A percentile compares a stretch with the other conserved stretches of the same genome.
phyloP scores from a whole-genome alignment of 1,284 basidiomycete species.

The Bjerkandera adusta region DNA sequence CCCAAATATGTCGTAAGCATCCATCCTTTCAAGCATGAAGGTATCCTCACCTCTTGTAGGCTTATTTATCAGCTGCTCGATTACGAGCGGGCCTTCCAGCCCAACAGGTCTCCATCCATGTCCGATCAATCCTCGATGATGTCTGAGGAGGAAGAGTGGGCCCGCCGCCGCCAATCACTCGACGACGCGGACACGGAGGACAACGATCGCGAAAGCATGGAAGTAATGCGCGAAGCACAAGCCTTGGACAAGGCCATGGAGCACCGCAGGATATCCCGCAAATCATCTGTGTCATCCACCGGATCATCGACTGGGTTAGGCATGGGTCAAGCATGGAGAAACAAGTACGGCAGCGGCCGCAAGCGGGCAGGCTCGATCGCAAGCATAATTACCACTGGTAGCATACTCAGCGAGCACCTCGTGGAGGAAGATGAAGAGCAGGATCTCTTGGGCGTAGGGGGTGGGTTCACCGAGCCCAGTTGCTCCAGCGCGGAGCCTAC shows the following conservation, averaged over 20 bases:
- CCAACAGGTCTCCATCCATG: conserved; percentile 45
- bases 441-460: conserved; percentile 64
- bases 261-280: conserved; percentile 70
- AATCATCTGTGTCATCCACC: conserved; percentile 63
- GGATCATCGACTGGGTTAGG: conserved; percentile 60
- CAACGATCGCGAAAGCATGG: conserved; percentile 50
- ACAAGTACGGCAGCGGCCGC: conserved; percentile 50
- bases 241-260: conserved; percentile 83
- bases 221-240: conserved; percentile 69
- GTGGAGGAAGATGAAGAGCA: conserved; percentile 79
- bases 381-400: conserved; percentile 62
- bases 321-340: conserved; percentile 65
- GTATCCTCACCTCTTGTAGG: conserved; percentile 38
- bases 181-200: conserved; percentile 55
- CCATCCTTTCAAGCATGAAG: conserved; percentile 16
- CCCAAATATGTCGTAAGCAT: conserved; percentile 92
- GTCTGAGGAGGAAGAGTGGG: conserved; percentile 84
- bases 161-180: conserved; percentile 63
- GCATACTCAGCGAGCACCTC: conserved; percentile 73
- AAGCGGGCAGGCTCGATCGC: conserved; percentile 72
- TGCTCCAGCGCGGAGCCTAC: conserved; percentile 38
- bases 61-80: conserved; percentile 96
- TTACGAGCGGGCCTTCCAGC: conserved; percentile 81
- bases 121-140: conserved; percentile 53
- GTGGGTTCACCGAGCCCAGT: conserved; percentile 53